Conservation (phyloP, 208 protist genomes). For the Phytomonas sp. region DNA sequence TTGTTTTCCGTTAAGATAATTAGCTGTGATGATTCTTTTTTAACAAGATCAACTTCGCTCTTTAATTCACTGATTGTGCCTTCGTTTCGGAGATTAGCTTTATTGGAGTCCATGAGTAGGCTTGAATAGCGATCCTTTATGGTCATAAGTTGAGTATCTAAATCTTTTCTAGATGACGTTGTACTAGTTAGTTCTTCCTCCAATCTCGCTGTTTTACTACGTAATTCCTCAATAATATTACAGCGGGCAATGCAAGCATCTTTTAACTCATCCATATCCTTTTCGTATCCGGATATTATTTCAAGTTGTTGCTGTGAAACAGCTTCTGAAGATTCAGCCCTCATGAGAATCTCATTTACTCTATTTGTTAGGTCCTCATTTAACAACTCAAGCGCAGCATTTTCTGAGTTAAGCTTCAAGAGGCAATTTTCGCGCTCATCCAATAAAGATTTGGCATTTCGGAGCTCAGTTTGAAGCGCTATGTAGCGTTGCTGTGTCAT, state of each 20-base stretch:
- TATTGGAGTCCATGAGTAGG: conserved; percentile 44
- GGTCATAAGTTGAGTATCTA: conserved; percentile 34
- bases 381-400: conserved; percentile 3
- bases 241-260: conserved; percentile 16
- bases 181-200: conserved; percentile 18
- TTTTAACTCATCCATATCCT: conserved; percentile 23
- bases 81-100: conserved; percentile 22
- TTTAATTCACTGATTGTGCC: conserved; percentile 5
- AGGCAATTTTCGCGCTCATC: background rate
- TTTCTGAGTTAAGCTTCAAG: conserved; percentile 2
- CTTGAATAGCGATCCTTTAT: conserved; percentile 60
- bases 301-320: conserved; percentile 27
- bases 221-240: conserved; percentile 31
- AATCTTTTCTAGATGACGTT: conserved; percentile 27
- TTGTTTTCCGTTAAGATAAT: conserved; percentile 21
- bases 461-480: background rate
- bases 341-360: background rate
- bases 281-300: conserved; percentile 34
- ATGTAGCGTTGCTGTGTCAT: background rate
- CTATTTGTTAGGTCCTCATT: background rate
- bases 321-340: conserved; percentile 6
- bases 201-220: conserved; percentile 12
- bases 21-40: conserved; percentile 13
- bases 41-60: conserved; percentile 11
- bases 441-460: background rate